A percentile compares a stretch with the other conserved stretches of the same genome.
These are phyloP conservation scores for Turnera subulata DNA, from an alignment of 345 rosid species.

Conservation along the genomic window DNA sequence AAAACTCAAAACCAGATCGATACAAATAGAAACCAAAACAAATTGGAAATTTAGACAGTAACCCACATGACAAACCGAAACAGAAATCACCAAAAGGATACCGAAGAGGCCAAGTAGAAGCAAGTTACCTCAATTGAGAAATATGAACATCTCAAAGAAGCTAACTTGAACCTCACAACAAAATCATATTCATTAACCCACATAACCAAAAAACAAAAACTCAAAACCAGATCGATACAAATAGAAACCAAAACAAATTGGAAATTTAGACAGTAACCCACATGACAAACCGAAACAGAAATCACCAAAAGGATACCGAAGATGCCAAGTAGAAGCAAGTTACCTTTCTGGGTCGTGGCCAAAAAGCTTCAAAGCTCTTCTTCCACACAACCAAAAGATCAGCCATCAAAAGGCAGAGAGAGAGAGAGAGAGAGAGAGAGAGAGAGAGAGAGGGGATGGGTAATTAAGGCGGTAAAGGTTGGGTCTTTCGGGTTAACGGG, in stretches of 20 bases:
- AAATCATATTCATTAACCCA: not conserved
- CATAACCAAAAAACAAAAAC: too few species aligned
- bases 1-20: not conserved
- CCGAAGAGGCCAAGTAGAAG: not conserved
- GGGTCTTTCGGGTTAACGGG: not conserved
- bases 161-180: not conserved
- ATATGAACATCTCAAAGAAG: not conserved
- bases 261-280: not conserved
- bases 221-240: not conserved
- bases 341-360: slow-evolving; percentile 10
- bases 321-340: not conserved
- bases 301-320: not conserved
- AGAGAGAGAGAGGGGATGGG: not conserved
- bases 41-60: not conserved
- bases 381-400: not conserved
- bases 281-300: not conserved
- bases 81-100: not conserved
- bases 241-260: not conserved
- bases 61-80: not conserved
- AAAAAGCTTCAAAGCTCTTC: slow-evolving; percentile 13
- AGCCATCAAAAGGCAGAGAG: not conserved
- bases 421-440: not conserved
- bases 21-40: not conserved
- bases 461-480: not conserved
- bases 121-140: slow-evolving; percentile 1